Evolutionary conservation across 768 basidiomycete genomes (phyloP).

Genomic region (Galerina marginata): DNA sequence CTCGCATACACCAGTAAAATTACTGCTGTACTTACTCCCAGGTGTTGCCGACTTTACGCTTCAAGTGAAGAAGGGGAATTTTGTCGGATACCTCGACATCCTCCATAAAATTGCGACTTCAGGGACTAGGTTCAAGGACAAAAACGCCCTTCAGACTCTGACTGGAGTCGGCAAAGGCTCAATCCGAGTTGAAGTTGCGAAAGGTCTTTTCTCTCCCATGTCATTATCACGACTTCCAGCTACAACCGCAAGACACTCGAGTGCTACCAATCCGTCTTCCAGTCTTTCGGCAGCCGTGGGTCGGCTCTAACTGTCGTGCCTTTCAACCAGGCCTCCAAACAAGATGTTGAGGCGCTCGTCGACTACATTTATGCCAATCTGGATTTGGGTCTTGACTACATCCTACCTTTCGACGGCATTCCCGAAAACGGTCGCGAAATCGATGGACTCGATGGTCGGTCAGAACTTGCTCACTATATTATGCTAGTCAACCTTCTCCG

Average conservation of each 20-base stretch:
- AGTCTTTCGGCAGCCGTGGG: conserved; percentile 91
- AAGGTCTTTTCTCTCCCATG: conserved; percentile 93
- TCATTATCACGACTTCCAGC: conserved; percentile 97
- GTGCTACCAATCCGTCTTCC: conserved; percentile 98
- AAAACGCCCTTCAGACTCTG: conserved; percentile 96
- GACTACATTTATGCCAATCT: conserved; percentile 98
- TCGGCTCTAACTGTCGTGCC: conserved; percentile 98
- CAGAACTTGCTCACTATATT: conserved; percentile 97
- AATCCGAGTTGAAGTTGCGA: conserved; percentile 96
- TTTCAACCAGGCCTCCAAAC: conserved; percentile 99
- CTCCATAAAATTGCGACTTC: conserved; percentile 98
- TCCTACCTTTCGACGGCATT: conserved; percentile 97
- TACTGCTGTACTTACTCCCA: conserved; percentile 92
- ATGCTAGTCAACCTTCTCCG: conserved; percentile 98
- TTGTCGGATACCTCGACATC: conserved; percentile 94
- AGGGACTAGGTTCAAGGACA: conserved; percentile 98
- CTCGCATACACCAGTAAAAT: conserved; percentile 83
- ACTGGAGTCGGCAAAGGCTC: conserved; percentile 98
- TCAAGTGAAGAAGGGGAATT: no score
- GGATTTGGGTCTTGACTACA: conserved; percentile 96
- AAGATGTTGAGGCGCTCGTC: conserved; percentile 96
- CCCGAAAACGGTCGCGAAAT: conserved; percentile 99
- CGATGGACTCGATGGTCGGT: conserved; percentile 94
- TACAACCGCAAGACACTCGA: conserved; percentile 96
- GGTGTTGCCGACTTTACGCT: no score